Conservation (phyloP, 1,284 basidiomycete genomes). For the Ganoderma resinaceum region DNA sequence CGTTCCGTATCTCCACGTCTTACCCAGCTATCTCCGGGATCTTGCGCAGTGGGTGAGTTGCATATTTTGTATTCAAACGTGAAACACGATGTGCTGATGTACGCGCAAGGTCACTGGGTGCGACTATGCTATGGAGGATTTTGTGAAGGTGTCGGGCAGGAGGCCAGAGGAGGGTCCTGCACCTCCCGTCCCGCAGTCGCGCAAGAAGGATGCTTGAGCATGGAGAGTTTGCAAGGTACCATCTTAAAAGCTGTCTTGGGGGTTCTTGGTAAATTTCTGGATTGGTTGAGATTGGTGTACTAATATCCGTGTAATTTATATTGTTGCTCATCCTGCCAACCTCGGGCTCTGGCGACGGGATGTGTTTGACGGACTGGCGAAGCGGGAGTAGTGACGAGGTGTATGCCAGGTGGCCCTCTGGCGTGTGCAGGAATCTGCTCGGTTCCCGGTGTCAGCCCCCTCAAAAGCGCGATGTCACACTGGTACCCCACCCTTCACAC, state of each 20-base stretch:
- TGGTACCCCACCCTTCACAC: not conserved
- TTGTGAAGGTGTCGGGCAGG: slow-evolving; percentile 54
- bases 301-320: slow-evolving; percentile 28
- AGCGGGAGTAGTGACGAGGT: not conserved
- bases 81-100: slow-evolving; percentile 18
- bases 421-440: not conserved
- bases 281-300: slow-evolving; percentile 12
- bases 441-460: not conserved
- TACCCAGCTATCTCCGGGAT: slow-evolving; percentile 79
- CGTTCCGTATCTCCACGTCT: slow-evolving; percentile 56
- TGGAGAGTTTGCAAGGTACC: not conserved
- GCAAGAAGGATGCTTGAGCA: slow-evolving; percentile 16
- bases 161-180: slow-evolving; percentile 49
- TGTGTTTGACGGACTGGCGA: not conserved
- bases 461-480: not conserved
- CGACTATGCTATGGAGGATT: slow-evolving; percentile 53
- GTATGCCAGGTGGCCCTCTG: too few species aligned
- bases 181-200: slow-evolving; percentile 15
- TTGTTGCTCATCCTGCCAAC: not conserved
- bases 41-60: slow-evolving; percentile 72
- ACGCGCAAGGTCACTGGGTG: slow-evolving; percentile 56
- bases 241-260: not conserved
- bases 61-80: not conserved
- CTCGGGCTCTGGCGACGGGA: not conserved
- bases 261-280: not conserved